phyloP scores from a whole-genome alignment of 345 rosid species.

The Camelina laxa region DNA sequence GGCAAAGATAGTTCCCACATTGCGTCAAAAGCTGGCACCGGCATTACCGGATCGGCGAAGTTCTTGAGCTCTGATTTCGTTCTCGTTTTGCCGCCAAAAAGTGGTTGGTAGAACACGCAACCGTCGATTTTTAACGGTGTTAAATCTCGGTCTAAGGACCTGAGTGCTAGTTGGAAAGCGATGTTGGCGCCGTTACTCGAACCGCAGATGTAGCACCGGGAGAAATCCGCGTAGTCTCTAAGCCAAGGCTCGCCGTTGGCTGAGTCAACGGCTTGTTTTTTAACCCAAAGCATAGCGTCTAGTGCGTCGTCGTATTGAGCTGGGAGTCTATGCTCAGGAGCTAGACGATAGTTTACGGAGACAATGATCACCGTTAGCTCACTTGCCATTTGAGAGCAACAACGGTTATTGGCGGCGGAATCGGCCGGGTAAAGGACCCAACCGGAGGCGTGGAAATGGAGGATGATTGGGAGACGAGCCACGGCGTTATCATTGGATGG shows the following conservation, averaged over 20 bases:
- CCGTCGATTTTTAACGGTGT: conserved; percentile 47
- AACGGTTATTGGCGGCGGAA: conserved; percentile 9
- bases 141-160: conserved; percentile 39
- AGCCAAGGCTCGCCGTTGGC: conserved; percentile 48
- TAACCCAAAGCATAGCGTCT: conserved; percentile 44
- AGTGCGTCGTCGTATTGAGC: conserved; percentile 47
- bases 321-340: conserved; percentile 50
- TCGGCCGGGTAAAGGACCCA: conserved; percentile 43
- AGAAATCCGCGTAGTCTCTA: conserved; percentile 46
- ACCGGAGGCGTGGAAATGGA: conserved; percentile 45
- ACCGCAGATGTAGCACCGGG: conserved; percentile 47
- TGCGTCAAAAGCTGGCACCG: conserved; percentile 44
- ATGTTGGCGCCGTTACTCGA: conserved; percentile 51
- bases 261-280: conserved; percentile 39
- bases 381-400: conserved; percentile 35
- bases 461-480: conserved; percentile 47
- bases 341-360: conserved; percentile 46
- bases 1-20: conserved; percentile 47
- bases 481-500: conserved; percentile 42
- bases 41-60: conserved; percentile 45
- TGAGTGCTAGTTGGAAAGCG: conserved; percentile 42
- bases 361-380: conserved; percentile 41
- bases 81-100: conserved; percentile 42
- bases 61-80: conserved; percentile 35
- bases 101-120: conserved; percentile 44